Conservation (phyloP, 352 stramenopile genomes). For the Phytopythium delawarense region DNA sequence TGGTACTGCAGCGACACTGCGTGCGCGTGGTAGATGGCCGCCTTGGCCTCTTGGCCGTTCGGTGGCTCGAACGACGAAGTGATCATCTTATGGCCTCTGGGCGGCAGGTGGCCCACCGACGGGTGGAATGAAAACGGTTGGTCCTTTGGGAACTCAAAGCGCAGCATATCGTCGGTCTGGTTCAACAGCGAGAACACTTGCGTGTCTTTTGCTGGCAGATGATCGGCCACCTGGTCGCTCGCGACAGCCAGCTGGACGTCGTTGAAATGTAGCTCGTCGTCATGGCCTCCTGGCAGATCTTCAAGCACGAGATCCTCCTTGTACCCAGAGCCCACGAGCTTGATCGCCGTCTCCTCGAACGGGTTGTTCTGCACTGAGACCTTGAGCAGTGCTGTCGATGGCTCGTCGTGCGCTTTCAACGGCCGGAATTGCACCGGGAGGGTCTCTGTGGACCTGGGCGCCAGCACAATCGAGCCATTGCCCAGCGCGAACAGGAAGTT, state of each 20-base stretch:
- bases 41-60: constrained; percentile 9
- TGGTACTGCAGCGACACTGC: constrained; percentile 41
- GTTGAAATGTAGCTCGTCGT: constrained; percentile 86
- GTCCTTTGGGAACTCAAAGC: constrained; percentile 68
- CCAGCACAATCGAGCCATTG: constrained; percentile 73
- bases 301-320: constrained; percentile 86
- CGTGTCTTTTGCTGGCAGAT: constrained; percentile 19
- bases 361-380: constrained; percentile 90
- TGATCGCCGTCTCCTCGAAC: constrained; percentile 85
- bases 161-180: constrained; percentile 44
- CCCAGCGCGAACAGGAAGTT: constrained; percentile 71
- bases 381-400: constrained; percentile 47
- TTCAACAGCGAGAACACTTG: constrained; percentile 82
- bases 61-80: constrained; percentile 59
- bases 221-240: not conserved
- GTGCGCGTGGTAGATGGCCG: constrained; percentile 33
- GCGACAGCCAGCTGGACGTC: constrained; percentile 56
- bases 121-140: constrained; percentile 72
- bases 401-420: constrained; percentile 65
- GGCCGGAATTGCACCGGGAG: constrained; percentile 84
- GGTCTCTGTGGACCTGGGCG: constrained; percentile 54
- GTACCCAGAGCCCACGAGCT: constrained; percentile 70
- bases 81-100: constrained; percentile 65
- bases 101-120: constrained; percentile 59
- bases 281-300: constrained; percentile 65